Evolutionary conservation across 1,284 basidiomycete species (phyloP).

Genomic region (Malassezia sympodialis): DNA sequence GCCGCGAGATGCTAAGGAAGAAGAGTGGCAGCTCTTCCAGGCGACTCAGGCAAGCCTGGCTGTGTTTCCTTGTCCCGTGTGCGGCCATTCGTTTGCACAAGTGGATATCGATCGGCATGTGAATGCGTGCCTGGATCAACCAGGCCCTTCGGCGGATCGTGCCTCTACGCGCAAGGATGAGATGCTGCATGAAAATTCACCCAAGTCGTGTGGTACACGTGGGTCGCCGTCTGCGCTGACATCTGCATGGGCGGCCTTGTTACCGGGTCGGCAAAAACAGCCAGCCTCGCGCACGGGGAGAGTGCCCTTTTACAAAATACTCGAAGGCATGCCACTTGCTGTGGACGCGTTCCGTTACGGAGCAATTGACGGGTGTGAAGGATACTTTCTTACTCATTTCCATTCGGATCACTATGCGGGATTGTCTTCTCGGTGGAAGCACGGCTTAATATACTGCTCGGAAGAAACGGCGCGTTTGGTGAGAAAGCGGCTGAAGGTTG

Average conservation of each 20-base stretch:
- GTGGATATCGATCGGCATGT: conserved; percentile 4
- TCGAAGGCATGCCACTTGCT: conserved; percentile 92
- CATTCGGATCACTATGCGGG: conserved; percentile 52
- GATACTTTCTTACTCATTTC: conserved; percentile 65
- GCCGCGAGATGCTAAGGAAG: background rate
- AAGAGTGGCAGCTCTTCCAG: background rate
- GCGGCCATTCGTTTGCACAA: background rate
- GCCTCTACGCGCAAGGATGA: background rate
- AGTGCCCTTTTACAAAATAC: conserved; percentile 50
- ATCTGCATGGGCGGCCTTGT: background rate
- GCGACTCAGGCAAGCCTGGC: background rate
- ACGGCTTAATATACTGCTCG: conserved; percentile 89
- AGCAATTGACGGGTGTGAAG: conserved; percentile 70
- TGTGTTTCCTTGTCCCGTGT: background rate
- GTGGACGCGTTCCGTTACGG: conserved; percentile 93
- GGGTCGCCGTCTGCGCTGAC: background rate
- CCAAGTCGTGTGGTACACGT: background rate
- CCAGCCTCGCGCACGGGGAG: background rate
- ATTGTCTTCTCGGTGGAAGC: conserved; percentile 62
- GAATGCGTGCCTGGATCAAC: background rate
- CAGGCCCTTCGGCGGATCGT: background rate
- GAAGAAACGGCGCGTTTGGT: conserved; percentile 74
- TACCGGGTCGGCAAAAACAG: background rate
- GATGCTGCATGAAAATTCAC: too few species aligned
- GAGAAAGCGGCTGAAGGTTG: conserved; percentile 74